Evolutionary conservation across 1,139 yeast genomes (phyloP).

Genomic region (Meyerozyma smithsonii): DNA sequence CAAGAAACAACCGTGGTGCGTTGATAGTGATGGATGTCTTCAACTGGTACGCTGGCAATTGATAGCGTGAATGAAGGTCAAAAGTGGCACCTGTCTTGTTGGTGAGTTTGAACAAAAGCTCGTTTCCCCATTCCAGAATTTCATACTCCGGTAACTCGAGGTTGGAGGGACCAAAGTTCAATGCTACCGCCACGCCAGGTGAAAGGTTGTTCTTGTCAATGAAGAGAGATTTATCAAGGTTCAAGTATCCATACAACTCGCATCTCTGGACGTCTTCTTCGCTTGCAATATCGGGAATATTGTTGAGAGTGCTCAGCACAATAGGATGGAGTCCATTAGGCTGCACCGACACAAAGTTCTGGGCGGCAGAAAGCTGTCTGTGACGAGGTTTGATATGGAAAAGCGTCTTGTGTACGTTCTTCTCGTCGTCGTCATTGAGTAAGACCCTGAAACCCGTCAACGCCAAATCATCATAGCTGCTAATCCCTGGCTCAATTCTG

Average conservation of each 20-base stretch:
- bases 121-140: conserved; percentile 39
- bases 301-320: conserved; percentile 14
- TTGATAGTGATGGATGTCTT: neutral
- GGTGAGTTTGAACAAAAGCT: conserved; percentile 28
- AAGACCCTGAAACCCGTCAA: conserved; percentile 4
- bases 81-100: conserved; percentile 5
- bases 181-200: conserved; percentile 18
- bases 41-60: neutral
- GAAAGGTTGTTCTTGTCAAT: conserved; percentile 36
- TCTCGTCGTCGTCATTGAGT: conserved; percentile 5
- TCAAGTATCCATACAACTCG: conserved; percentile 29
- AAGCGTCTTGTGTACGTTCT: conserved; percentile 29
- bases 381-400: conserved; percentile 44
- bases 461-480: conserved; percentile 4
- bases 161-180: conserved; percentile 32
- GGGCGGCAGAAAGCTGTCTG: conserved; percentile 13
- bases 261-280: conserved; percentile 27
- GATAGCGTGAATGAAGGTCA: conserved; percentile 12
- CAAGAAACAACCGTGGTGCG: neutral
- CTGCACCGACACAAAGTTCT: conserved; percentile 9
- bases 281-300: conserved; percentile 7
- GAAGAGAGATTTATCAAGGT: conserved; percentile 31
- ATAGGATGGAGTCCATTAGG: conserved; percentile 40
- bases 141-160: conserved; percentile 42
- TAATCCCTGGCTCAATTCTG: conserved; percentile 1